Conservation (phyloP, 202 grass and related monocot species). For the Alloteropsis angusta region DNA sequence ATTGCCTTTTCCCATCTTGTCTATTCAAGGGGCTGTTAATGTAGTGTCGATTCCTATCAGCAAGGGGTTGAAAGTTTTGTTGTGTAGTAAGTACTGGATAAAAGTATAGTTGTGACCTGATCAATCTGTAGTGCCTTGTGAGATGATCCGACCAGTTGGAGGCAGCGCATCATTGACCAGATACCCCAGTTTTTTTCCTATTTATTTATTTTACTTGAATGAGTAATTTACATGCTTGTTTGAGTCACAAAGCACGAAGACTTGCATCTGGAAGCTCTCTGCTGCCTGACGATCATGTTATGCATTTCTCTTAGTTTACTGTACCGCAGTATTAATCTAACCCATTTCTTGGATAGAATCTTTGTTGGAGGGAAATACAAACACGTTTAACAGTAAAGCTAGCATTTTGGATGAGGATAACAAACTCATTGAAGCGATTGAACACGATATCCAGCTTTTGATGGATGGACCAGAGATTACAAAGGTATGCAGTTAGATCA, state of each 20-base stretch:
- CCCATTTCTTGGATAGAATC: conserved; percentile 31
- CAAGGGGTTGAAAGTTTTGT: neutral
- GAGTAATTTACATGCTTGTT: conserved; percentile 5
- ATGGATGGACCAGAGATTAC: conserved; percentile 29
- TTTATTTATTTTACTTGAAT: neutral
- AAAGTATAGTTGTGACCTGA: neutral
- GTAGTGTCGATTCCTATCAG: neutral
- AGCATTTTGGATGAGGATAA: conserved; percentile 35
- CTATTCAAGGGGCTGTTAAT: neutral
- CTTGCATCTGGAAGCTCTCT: neutral
- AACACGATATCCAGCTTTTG: conserved; percentile 37
- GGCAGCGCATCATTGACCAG: neutral
- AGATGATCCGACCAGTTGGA: neutral
- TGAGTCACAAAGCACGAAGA: neutral
- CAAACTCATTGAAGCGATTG: conserved; percentile 43
- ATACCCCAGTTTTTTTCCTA: neutral
- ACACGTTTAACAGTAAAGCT: conserved; percentile 29
- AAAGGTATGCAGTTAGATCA: conserved; percentile 35
- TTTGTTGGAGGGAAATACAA: conserved; percentile 35
- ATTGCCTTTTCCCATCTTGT: neutral
- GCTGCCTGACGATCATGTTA: neutral
- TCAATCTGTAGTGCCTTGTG: neutral
- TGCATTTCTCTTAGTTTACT: conserved; percentile 3
- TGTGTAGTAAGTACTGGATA: neutral
- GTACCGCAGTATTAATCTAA: neutral